Evolutionary conservation across 2,329 filamentous ascomycete genomes (phyloP).

Genomic region (Colletotrichum lini): DNA sequence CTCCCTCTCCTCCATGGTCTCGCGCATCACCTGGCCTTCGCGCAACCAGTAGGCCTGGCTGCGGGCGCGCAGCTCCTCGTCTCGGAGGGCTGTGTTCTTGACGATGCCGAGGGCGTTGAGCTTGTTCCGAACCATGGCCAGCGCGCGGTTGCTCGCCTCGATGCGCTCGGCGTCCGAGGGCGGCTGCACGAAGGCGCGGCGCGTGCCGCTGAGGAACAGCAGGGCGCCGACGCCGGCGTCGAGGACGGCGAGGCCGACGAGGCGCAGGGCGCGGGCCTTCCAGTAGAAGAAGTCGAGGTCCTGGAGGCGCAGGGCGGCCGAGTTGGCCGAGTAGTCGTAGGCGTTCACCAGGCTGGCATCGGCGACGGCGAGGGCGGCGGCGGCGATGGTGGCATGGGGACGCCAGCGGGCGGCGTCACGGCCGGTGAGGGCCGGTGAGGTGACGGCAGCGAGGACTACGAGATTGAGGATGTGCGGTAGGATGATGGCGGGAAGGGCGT

Average conservation of each 20-base stretch:
- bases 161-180: constrained; percentile 76
- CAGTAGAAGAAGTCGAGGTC: constrained; percentile 82
- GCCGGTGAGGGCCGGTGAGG: constrained; percentile 77
- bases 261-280: constrained; percentile 75
- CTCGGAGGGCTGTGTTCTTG: constrained; percentile 83
- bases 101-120: constrained; percentile 81
- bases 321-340: constrained; percentile 77
- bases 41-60: constrained; percentile 84
- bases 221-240: constrained; percentile 75
- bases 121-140: constrained; percentile 75
- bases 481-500: constrained; percentile 81
- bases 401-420: constrained; percentile 78
- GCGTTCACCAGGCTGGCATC: constrained; percentile 77
- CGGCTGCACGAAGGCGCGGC: constrained; percentile 79
- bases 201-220: constrained; percentile 84
- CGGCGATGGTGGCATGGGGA: constrained; percentile 75
- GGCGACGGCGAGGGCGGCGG: constrained; percentile 68
- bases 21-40: constrained; percentile 79
- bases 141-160: constrained; percentile 67
- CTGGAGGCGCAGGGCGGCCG: constrained; percentile 70
- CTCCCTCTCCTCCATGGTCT: constrained; percentile 84
- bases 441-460: constrained; percentile 78
- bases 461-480: constrained; percentile 88
- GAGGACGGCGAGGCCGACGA: constrained; percentile 73
- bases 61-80: constrained; percentile 77